Evolutionary conservation across 805 yeast species (phyloP), one percentile per base, ranked within the genome.

Genomic region (Lipomyces japonicus): DNA sequence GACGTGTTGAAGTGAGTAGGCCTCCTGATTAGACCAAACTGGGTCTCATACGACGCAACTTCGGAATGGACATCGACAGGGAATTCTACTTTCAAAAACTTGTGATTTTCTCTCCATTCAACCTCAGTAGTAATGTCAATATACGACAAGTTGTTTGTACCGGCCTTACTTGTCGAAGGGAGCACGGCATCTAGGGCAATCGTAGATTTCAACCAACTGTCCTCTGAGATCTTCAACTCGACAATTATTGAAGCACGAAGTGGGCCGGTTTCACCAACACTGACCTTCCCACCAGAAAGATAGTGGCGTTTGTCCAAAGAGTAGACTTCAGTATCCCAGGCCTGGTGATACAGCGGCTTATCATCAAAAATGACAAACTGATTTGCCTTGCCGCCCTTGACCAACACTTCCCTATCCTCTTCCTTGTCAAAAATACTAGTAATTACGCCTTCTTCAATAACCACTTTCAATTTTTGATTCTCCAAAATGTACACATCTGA

Each of bases 301-400:
- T 80, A 79, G 47, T 71, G 71, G 63, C 76, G 80, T 63, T 84
- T 88, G 61, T 84, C 87, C 50, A 87, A 76, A 0, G 96, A 86
- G 64, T 79, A 93, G 51, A 89, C 75, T 65, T 91, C 98, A 0
- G 97, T 91, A 65, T 91, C 98, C 98, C 98, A 91, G 1, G 97
- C 97, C 39, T 88, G 96, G 81, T 82, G 91, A 49, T 77, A 82
- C 62, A 87, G 72, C 7, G 98, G 98, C 55, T 87, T 85, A 65
- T 93, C 98, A 58, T 90, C 90, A 62, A 85, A 85, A 50, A 93
- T 64, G 1, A 88, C 80, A 57, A 80, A 81, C 66, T 86, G 95
- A 61, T 89, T 88, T 16, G 90, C 96, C 58, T 80, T 81, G 3
- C 83, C 81, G 22, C 74, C 71, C 1, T 75, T 68, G 51, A 84